A percentile compares a stretch with the other conserved stretches of the same genome.
Conservation (phyloP, 2,329 filamentous ascomycete genomes). For the Epichloe gansuensis region DNA sequence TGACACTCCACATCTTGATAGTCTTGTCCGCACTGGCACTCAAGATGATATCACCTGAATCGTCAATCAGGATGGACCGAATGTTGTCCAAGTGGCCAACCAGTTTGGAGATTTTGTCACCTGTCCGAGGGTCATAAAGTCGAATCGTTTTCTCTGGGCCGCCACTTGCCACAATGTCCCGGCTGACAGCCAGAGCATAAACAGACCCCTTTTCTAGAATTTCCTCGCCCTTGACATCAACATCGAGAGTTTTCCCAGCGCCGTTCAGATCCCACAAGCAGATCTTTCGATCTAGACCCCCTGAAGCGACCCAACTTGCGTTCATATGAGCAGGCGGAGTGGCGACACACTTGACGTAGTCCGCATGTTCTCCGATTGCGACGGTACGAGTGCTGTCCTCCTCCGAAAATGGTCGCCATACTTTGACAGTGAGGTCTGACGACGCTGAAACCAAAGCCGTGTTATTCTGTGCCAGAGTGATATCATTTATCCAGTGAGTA, state of each 20-base stretch:
- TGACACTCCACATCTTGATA: slow-evolving; percentile 95
- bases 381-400: slow-evolving; percentile 40
- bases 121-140: slow-evolving; percentile 80
- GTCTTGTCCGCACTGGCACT: slow-evolving; percentile 94
- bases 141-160: slow-evolving; percentile 89
- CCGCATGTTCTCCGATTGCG: slow-evolving; percentile 82
- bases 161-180: slow-evolving; percentile 75
- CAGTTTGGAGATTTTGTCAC: slow-evolving; percentile 87
- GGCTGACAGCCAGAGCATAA: slow-evolving; percentile 73
- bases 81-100: slow-evolving; percentile 95
- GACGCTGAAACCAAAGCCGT: slow-evolving; percentile 75
- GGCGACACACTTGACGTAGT: slow-evolving; percentile 92
- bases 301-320: slow-evolving; percentile 82
- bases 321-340: slow-evolving; percentile 49
- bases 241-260: slow-evolving; percentile 71
- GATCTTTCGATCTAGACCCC: slow-evolving; percentile 84
- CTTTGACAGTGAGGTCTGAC: slow-evolving; percentile 84
- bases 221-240: slow-evolving; percentile 75
- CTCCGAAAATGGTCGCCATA: slow-evolving; percentile 66
- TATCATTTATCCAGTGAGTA: slow-evolving; percentile 94
- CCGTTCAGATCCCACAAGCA: slow-evolving; percentile 89
- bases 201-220: slow-evolving; percentile 83
- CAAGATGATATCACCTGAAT: slow-evolving; percentile 80
- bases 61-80: slow-evolving; percentile 77
- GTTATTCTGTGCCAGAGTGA: slow-evolving; percentile 66